These are phyloP conservation scores for Taphrina confusa DNA, from an alignment of 1,139 yeast genomes.

Conservation along the genomic window DNA sequence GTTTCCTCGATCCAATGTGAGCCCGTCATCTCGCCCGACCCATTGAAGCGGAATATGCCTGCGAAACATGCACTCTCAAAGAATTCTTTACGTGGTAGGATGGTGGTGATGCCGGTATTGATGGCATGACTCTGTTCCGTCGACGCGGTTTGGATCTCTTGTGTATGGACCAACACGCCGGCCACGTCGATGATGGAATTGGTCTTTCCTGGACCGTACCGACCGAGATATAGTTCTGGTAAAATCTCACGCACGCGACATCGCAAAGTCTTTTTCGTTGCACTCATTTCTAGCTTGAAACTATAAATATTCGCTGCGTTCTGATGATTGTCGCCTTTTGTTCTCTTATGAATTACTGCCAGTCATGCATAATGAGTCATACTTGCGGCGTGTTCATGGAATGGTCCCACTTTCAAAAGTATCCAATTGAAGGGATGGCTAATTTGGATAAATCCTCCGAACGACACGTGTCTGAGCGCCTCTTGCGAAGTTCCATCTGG, in stretches of 20 bases:
- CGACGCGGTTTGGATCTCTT: background rate
- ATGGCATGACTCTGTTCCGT: background rate
- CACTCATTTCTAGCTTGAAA: too few relatives aligned
- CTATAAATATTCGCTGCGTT: too few relatives aligned
- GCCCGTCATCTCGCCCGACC: conserved; percentile 18
- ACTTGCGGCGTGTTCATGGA: too few relatives aligned
- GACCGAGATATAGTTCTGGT: conserved; percentile 10
- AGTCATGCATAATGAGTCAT: too few relatives aligned
- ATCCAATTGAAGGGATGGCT: too few relatives aligned
- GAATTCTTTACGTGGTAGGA: conserved; percentile 9
- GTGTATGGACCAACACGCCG: conserved; percentile 8
- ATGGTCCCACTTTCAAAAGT: too few relatives aligned
- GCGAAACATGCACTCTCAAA: conserved; percentile 18
- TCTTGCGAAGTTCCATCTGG: too few relatives aligned
- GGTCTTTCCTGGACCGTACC: background rate
- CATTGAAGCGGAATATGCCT: conserved; percentile 14
- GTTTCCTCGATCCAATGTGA: conserved; percentile 17
- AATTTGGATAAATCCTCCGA: too few relatives aligned
- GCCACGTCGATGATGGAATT: conserved; percentile 7
- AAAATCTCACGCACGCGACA: conserved; percentile 12
- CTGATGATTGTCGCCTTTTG: too few relatives aligned
- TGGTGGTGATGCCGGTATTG: conserved; percentile 18
- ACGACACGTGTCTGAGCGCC: too few relatives aligned
- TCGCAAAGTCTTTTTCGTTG: too few relatives aligned
- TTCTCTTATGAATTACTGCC: too few relatives aligned